Base-by-base conservation (phyloP, 306 rosid species). In the Cucurbita pepo region DNA sequence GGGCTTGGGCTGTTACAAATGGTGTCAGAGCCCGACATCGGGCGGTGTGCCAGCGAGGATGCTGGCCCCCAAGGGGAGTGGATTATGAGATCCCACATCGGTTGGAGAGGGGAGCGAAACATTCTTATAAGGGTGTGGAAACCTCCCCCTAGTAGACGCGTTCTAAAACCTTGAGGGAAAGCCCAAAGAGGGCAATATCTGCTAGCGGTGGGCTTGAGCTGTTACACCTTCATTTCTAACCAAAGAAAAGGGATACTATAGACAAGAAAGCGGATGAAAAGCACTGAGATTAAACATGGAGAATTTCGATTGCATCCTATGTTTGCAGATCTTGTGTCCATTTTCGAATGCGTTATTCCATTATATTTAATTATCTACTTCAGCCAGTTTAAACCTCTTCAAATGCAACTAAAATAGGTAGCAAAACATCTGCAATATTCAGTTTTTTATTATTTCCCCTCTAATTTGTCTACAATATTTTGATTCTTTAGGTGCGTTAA, bases 401-500 rank as follows among this genome's bases (percentile, higher is more conserved):
- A 63, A 16, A 6, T 21, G 54, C 53, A 18, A 43, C 21, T 38
- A 62, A 62, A 61, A 0, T 61, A 36, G 9, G 22, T 16, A 15
- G 53, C 45, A 12, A 60, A 60, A 44, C 48, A 16, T 55, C 50
- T 51, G 19, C 16, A 41, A 7, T 44, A 41, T 43, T 25, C 19
- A 65, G 37, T 65, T 65, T 6, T 64, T 30, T 65, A 7, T 44
- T 65, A 43, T n/a, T 76, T 58, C 59, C 78, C 41, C 30, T 75
- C 59, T 72, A 37, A 11, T 48, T 62, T 74, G 54, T n/a, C 60
- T 82, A 56, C 41, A 36, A 61, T 77, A 66, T 57, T 69, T 80
- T 77, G 34, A 77, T 79, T 50, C 73, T 82, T 80, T 79, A 93
- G 98, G 89, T 93, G 96, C 67, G 88, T 93, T 84, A 93, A 93